Percentiles rank a stretch among this genome's conserved stretches.
Evolutionary conservation across 2,329 filamentous ascomycete genomes (phyloP).

Genomic region (Hawksworthiomyces lignivorus): DNA sequence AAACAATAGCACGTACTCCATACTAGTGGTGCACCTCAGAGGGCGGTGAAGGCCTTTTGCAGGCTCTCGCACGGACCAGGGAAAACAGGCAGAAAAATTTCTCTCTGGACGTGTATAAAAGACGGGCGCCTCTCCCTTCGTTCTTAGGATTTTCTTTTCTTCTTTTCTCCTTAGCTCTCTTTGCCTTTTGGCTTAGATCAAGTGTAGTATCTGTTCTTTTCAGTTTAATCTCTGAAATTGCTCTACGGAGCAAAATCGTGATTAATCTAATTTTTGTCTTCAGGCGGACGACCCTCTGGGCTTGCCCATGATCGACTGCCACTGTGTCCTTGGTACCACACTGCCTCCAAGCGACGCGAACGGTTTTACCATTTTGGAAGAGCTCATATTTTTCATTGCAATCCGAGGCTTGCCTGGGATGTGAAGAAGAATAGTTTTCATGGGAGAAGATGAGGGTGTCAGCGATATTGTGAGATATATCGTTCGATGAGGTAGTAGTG

Average conservation of each 20-base stretch:
- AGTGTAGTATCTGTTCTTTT: slow-evolving; percentile 97
- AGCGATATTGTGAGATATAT: too few relatives aligned
- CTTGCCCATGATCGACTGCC: slow-evolving; percentile 58
- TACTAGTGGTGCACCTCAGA: too few relatives aligned
- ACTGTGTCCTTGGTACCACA: slow-evolving; percentile 73
- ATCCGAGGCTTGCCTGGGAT: slow-evolving; percentile 39
- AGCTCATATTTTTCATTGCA: slow-evolving; percentile 51
- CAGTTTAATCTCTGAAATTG: slow-evolving; percentile 93
- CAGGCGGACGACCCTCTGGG: slow-evolving; percentile 52
- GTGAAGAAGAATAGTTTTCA: slow-evolving; percentile 49
- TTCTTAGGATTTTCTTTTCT: slow-evolving; percentile 26
- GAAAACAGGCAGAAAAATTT: too few relatives aligned
- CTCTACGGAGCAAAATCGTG: slow-evolving; percentile 62
- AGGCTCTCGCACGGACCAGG: too few relatives aligned
- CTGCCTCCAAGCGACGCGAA: slow-evolving; percentile 67
- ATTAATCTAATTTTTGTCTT: slow-evolving; percentile 76
- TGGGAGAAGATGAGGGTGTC: too few relatives aligned
- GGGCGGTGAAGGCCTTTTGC: too few relatives aligned
- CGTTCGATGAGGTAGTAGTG: too few relatives aligned
- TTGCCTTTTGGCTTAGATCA: slow-evolving; percentile 72
- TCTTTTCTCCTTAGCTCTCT: slow-evolving; percentile 49
- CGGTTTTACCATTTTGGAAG: slow-evolving; percentile 20
- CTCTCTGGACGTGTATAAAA: too few relatives aligned
- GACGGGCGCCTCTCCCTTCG: neutral
- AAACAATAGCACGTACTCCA: too few relatives aligned